Evolutionary conservation across 352 stramenopile genomes (phyloP), one percentile per base, ranked within the genome.

Genomic region (Globisporangium carolinianum): DNA sequence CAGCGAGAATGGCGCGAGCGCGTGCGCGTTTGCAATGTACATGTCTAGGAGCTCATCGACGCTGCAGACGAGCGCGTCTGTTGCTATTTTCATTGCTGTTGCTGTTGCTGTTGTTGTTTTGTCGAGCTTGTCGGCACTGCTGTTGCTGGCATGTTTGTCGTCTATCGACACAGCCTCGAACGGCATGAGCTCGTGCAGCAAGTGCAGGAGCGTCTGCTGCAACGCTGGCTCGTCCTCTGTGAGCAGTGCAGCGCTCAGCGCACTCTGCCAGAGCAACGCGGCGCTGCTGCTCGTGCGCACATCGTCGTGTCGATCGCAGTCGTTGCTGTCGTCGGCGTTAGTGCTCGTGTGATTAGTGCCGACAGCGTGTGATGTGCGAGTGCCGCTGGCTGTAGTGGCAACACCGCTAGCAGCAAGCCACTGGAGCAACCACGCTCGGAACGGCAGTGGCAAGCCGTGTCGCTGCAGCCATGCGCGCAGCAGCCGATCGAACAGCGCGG

Each of bases 31-130:
- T 1, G 66, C 32, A 60, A 72, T 84, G 41, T 54, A 83, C 43
- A 84, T 79, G 32, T 73, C 65, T 52, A 79, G 50, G 32, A 87
- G 51, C n/a, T 59, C 63, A 43, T 75, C 56, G 0, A 72, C 50
- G 5, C 52, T 74, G 7, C 56, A 51, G 17, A 48, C 51, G 14
- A 43, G 55, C 15, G 51, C 12, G 38, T 36, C 42, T 47, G 15
- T 54, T 35, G 6, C 45, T 11, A 14, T 56, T 50, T 6, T 43
- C 15, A 15, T 6, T 0, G 32, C 50, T n/a, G 52, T 5, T 41
- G 32, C 9, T 43, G 49, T 2, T 11, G 36, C 3, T 62, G 32
- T 9, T 10, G 32, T 45, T 14, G 11, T 32, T 32, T 32, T 32
- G 24, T 32, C 24, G 24, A 32, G 24, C 24, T 32, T 32, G 24